Conservation (phyloP, 371 early-diverging fungal genomes). For the Syncephalastrum contaminatum region DNA sequence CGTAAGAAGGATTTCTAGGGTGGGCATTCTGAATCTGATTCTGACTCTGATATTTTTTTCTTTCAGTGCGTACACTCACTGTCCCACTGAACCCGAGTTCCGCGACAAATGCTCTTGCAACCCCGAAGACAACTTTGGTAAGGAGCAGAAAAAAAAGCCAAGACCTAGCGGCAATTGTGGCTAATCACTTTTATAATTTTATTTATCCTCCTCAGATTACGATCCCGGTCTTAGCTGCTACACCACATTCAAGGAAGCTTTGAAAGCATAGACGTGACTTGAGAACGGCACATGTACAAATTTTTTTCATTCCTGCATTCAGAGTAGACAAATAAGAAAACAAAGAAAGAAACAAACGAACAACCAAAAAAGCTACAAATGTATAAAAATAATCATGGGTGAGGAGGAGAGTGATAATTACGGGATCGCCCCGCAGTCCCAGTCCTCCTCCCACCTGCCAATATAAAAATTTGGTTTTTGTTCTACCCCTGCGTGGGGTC, state of each 20-base stretch:
- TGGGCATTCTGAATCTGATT: not conserved
- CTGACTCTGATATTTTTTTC: conserved; percentile 27
- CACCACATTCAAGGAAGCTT: conserved; percentile 10
- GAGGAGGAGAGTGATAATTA: too few species aligned
- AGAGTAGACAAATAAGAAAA: not conserved
- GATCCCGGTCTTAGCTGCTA: conserved; percentile 22
- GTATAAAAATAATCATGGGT: too few species aligned
- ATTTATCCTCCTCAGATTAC: conserved; percentile 12
- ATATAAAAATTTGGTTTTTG: too few species aligned
- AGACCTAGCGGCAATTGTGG: not conserved
- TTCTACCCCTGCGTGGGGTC: too few species aligned
- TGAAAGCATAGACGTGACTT: conserved; percentile 3
- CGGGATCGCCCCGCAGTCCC: too few species aligned
- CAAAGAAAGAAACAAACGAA: not conserved
- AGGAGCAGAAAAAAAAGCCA: conserved; percentile 6
- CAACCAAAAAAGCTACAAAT: too few species aligned
- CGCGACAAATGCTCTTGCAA: conserved; percentile 59
- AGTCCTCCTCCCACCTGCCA: too few species aligned
- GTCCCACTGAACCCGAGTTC: conserved; percentile 58
- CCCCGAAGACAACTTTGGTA: conserved; percentile 54
- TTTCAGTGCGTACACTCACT: conserved; percentile 80
- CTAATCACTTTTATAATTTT: not conserved
- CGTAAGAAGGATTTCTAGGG: conserved; percentile 36
- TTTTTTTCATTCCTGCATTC: too few species aligned
- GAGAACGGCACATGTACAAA: too few species aligned